Conservation (phyloP, 108 stramenopile species). For the Skeletonema menzelii region DNA sequence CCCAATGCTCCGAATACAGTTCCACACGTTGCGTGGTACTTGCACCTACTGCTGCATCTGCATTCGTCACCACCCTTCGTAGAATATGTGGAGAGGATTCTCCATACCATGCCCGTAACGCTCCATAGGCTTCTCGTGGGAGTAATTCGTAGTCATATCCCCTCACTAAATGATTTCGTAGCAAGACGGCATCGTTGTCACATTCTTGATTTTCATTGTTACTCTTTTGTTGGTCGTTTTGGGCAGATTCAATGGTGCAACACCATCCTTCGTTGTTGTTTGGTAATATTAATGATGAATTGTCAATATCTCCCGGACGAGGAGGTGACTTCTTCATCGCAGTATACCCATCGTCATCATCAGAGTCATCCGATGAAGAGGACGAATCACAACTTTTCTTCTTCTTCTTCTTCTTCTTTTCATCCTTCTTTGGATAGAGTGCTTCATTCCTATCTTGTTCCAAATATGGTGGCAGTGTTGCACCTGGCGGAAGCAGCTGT, state of each 20-base stretch:
- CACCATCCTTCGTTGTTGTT: slow-evolving; percentile 2
- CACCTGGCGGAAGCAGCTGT: slow-evolving; percentile 23
- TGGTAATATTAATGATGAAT: slow-evolving; percentile 49
- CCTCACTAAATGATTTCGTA: slow-evolving; percentile 65
- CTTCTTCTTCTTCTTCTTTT: slow-evolving; percentile 26
- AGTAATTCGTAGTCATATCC: slow-evolving; percentile 84
- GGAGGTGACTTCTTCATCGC: background rate
- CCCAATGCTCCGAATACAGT: slow-evolving; percentile 25
- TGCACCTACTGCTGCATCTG: background rate
- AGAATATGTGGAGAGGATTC: slow-evolving; percentile 63
- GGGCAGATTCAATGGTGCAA: slow-evolving; percentile 4
- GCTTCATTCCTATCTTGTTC: slow-evolving; percentile 23
- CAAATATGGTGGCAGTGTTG: slow-evolving; percentile 18
- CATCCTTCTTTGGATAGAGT: background rate
- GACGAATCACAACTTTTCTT: slow-evolving; percentile 14
- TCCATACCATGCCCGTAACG: slow-evolving; percentile 73
- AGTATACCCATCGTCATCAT: slow-evolving; percentile 24
- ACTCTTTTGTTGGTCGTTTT: background rate
- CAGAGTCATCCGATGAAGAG: slow-evolving; percentile 33
- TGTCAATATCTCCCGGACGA: slow-evolving; percentile 69
- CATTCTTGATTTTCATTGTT: background rate
- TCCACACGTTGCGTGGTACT: background rate
- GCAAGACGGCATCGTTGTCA: background rate
- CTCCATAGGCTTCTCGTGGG: slow-evolving; percentile 76
- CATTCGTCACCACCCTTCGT: slow-evolving; percentile 36